Evolutionary conservation across 129 eudicot genomes (phyloP), one percentile per base, ranked within the genome.

Genomic region (Flaveria bidentis): DNA sequence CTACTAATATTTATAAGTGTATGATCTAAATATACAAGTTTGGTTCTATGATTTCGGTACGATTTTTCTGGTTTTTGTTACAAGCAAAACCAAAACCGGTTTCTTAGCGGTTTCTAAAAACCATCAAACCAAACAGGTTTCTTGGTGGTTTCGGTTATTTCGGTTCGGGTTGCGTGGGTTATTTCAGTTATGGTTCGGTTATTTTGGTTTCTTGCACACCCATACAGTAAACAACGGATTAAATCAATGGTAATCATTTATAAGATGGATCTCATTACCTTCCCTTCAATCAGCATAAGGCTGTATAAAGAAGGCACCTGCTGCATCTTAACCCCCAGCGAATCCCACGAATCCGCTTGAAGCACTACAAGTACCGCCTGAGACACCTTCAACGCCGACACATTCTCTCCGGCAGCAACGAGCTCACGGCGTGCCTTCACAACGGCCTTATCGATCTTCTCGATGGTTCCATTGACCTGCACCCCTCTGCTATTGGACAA

Each of bases 261-360:
- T 53, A 0, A 76, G 1, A 9, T 23, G 52, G 1, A 22, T 42
- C 3, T 10, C 26, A 65, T 68, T 56, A 88, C 95, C 91, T 91
- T 91, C 17, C 86, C 91, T 91, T 88, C 97, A 0, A 74, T 81
- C 16, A 73, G 67, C 61, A 84, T 83, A 36, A 91, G 87, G 28
- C 80, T 73, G 36, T 79, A 76, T 28, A 91, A 78, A 14, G 90
- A 80, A 2, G 94, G 95, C 65, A 88, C 87, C 17, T 84, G 86
- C 69, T 88, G 95, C 88, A 91, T 83, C 33, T 82, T 84, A 57
- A 91, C 76, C 71, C 97, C 97, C 67, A 88, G 73, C 15, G 86
- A 81, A 36, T 88, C 97, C 95, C 95, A 91, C 6, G 92, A 88
- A 51, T 84, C 89, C 9, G 84, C 90, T 74, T 91, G 60, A 11